Evolutionary conservation across 441 rosid species (phyloP).

Genomic region (Mallotus repandus): DNA sequence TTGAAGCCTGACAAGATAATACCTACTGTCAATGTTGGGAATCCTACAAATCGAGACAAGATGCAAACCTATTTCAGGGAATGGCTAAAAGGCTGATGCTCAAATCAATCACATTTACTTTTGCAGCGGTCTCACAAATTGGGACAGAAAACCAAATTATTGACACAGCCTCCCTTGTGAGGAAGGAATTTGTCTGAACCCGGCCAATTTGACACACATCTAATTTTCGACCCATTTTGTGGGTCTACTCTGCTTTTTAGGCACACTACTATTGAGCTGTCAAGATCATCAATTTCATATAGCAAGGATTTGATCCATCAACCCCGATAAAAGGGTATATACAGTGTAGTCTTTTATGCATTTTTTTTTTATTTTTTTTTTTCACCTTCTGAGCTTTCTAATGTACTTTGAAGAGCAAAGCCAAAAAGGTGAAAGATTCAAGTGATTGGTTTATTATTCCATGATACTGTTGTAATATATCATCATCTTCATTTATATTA

Average conservation of each 20-base stretch:
- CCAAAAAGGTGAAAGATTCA: background rate
- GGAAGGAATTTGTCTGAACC: background rate
- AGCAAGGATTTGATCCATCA: conserved; percentile 1
- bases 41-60: conserved; percentile 59
- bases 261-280: background rate
- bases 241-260: background rate
- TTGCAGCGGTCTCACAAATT: conserved; percentile 2
- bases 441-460: background rate
- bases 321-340: background rate
- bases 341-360: background rate
- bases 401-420: background rate
- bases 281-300: background rate
- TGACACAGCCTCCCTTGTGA: background rate
- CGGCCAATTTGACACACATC: background rate
- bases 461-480: conserved; percentile 6
- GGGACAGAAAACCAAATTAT: background rate
- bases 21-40: conserved; percentile 68
- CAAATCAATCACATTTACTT: conserved; percentile 6
- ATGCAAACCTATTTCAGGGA: conserved; percentile 69
- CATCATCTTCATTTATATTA: background rate
- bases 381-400: background rate
- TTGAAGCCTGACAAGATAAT: conserved; percentile 71
- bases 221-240: background rate
- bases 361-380: background rate
- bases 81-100: conserved; percentile 51